phyloP scores from a whole-genome alignment of 306 rosid genomes.

The Mucuna pruriens region DNA sequence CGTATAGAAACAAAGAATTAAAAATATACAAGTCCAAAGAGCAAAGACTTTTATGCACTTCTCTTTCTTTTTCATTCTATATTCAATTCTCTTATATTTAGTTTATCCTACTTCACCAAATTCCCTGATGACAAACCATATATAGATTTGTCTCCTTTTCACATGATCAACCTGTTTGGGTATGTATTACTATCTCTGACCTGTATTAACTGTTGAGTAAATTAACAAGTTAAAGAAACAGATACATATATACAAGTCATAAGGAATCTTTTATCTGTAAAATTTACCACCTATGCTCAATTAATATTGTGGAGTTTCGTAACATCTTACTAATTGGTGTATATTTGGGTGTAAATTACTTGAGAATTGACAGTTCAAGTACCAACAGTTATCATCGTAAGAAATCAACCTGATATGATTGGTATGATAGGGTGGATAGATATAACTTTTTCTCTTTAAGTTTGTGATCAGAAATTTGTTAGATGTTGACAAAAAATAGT shows the following conservation, averaged over 20 bases:
- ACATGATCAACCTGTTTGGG: too few species aligned
- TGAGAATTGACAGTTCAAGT: not conserved
- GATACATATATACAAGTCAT: not conserved
- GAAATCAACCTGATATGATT: too few species aligned
- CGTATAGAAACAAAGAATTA: constrained; percentile 1
- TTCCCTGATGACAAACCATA: too few species aligned
- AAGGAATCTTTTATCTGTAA: not conserved
- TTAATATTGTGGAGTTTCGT: not conserved
- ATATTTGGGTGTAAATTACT: not conserved
- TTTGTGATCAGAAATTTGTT: too few species aligned
- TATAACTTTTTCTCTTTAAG: too few species aligned
- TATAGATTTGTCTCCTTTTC: too few species aligned
- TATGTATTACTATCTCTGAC: not conserved
- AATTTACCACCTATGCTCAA: not conserved
- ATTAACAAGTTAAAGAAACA: constrained; percentile 23
- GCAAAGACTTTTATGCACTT: constrained; percentile 8
- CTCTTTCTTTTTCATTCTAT: constrained; percentile 12
- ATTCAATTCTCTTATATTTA: constrained; percentile 8
- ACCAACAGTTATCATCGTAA: not conserved
- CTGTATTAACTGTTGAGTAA: not conserved
- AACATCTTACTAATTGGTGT: not conserved
- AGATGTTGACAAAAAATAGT: too few species aligned
- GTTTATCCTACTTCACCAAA: not conserved
- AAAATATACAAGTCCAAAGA: not conserved
- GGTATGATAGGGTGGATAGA: too few species aligned